These are phyloP conservation scores for Phytophthora sansomeana DNA, from an alignment of 352 stramenopile species.

Conservation along the genomic window DNA sequence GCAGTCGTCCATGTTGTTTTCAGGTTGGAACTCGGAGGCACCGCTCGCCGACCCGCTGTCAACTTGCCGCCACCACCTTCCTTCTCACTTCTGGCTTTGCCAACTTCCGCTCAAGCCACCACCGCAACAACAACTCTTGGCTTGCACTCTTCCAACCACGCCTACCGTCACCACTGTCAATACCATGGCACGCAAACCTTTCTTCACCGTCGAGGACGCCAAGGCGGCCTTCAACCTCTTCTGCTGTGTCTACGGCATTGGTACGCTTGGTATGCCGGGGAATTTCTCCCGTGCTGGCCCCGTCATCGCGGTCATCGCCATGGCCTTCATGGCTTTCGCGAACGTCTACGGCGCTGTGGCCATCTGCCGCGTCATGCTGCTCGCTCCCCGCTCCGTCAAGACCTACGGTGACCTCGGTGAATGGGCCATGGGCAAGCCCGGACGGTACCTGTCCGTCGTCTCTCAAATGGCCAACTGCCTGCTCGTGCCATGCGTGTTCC, in stretches of 20 bases:
- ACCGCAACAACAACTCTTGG: background rate
- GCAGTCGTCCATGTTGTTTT: background rate
- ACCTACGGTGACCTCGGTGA: constrained; percentile 66
- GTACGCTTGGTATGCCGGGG: constrained; percentile 61
- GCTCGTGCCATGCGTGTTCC: constrained; percentile 55
- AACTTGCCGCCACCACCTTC: background rate
- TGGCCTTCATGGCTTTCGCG: constrained; percentile 59
- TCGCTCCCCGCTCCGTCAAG: constrained; percentile 52
- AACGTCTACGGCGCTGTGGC: constrained; percentile 52
- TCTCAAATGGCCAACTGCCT: constrained; percentile 53
- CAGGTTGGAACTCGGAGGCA: no score
- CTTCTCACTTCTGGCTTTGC: constrained; percentile 1
- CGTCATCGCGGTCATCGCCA: constrained; percentile 40
- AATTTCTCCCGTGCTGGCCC: constrained; percentile 62
- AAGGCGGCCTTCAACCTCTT: constrained; percentile 55
- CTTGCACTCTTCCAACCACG: background rate
- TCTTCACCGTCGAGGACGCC: constrained; percentile 61
- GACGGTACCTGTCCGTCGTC: constrained; percentile 48
- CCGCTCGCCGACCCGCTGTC: background rate
- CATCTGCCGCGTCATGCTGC: constrained; percentile 55
- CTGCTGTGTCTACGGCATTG: constrained; percentile 64
- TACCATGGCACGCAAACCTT: constrained; percentile 29
- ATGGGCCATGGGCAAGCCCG: constrained; percentile 52
- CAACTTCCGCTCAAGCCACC: background rate
- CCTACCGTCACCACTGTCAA: background rate